A percentile compares a stretch with the other conserved stretches of the same genome.
These are phyloP conservation scores for Sporobolomyces pararoseus DNA, from an alignment of 768 basidiomycete species.

Conservation along the genomic window DNA sequence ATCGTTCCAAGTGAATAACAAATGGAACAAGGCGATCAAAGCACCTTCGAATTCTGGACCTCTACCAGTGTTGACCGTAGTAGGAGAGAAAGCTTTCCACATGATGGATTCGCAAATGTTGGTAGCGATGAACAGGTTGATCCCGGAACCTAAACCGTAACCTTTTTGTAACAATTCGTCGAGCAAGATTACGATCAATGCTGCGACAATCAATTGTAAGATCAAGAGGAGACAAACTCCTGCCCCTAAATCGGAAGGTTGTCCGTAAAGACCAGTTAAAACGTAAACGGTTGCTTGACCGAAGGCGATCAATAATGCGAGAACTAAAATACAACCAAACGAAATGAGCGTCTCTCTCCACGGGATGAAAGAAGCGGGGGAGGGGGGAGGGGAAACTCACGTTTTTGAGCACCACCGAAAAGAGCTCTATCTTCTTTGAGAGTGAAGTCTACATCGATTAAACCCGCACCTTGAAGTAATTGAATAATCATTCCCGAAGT, in stretches of 20 bases:
- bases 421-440: constrained; percentile 95
- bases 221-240: constrained; percentile 96
- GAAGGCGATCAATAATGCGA: constrained; percentile 91
- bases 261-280: constrained; percentile 91
- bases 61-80: constrained; percentile 94
- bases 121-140: constrained; percentile 98
- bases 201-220: constrained; percentile 87
- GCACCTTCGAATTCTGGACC: constrained; percentile 98
- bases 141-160: constrained; percentile 96
- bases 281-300: constrained; percentile 98
- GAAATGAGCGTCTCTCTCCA: too few species aligned
- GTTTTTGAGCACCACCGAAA: constrained; percentile 93
- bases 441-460: constrained; percentile 95
- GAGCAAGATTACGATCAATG: constrained; percentile 94
- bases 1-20: constrained; percentile 97
- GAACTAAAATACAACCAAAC: constrained; percentile 63
- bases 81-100: constrained; percentile 99
- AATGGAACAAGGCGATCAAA: constrained; percentile 90
- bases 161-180: constrained; percentile 99
- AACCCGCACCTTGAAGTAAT: constrained; percentile 90
- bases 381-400: constrained; percentile 55
- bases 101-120: constrained; percentile 99
- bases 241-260: constrained; percentile 84
- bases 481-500: constrained; percentile 99
- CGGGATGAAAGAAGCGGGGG: not conserved